Percentiles rank a stretch among this genome's conserved stretches.
These are phyloP conservation scores for Xerocomellus chrysenteron DNA, from an alignment of 768 basidiomycete species.

Conservation along the genomic window DNA sequence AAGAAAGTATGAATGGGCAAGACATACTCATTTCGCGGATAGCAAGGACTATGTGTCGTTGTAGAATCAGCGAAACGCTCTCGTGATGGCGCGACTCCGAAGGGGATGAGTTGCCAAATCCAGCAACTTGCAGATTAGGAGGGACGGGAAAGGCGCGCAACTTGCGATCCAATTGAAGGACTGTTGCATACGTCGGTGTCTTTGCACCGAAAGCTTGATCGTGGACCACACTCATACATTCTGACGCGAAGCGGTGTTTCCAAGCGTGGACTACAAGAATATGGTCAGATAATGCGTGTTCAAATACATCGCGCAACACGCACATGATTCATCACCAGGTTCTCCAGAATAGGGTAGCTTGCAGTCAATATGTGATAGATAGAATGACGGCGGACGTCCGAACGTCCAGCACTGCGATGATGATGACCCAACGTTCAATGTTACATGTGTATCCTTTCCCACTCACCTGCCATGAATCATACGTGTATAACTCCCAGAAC, in stretches of 20 bases:
- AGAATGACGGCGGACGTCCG: slow-evolving; percentile 67
- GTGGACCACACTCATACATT: slow-evolving; percentile 67
- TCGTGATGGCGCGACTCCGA: slow-evolving; percentile 40
- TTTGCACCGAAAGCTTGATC: slow-evolving; percentile 73
- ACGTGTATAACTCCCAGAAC: slow-evolving; percentile 59
- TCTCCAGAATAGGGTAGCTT: slow-evolving; percentile 56
- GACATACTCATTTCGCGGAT: slow-evolving; percentile 68
- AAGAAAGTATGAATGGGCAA: background rate
- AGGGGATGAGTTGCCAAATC: slow-evolving; percentile 56
- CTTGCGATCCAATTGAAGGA: slow-evolving; percentile 66
- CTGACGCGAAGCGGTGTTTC: slow-evolving; percentile 68
- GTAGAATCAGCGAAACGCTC: slow-evolving; percentile 47
- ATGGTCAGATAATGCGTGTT: slow-evolving; percentile 3
- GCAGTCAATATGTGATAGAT: slow-evolving; percentile 65
- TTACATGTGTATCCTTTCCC: background rate
- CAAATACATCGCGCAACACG: slow-evolving; percentile 22
- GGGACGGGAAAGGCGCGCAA: slow-evolving; percentile 68
- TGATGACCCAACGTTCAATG: slow-evolving; percentile 28
- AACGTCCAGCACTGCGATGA: slow-evolving; percentile 63
- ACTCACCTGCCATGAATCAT: slow-evolving; percentile 36
- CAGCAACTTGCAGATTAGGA: slow-evolving; percentile 62
- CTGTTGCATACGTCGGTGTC: slow-evolving; percentile 63
- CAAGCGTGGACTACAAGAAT: slow-evolving; percentile 53
- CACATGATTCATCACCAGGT: slow-evolving; percentile 57
- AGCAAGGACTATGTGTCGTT: slow-evolving; percentile 66